phyloP scores from a whole-genome alignment of 345 rosid species.

The Iberis pinnata region DNA sequence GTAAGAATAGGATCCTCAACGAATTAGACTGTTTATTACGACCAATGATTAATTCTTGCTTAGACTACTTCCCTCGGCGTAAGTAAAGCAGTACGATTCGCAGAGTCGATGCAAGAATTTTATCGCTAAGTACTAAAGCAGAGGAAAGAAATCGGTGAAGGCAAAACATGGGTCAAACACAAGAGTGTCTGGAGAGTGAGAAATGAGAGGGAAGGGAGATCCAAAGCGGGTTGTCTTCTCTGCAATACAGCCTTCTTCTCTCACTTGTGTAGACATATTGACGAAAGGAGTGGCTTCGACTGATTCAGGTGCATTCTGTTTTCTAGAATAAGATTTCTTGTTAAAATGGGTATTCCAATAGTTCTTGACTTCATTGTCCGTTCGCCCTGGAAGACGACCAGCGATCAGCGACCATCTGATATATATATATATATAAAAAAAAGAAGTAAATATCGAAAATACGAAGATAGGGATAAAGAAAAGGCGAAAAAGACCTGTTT shows the following conservation, averaged over 20 bases:
- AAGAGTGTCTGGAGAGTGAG: constrained; percentile 25
- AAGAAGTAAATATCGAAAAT: background rate
- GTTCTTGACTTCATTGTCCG: constrained; percentile 86
- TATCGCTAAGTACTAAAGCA: constrained; percentile 28
- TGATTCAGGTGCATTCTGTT: constrained; percentile 30
- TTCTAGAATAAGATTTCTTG: constrained; percentile 39
- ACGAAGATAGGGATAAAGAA: no score
- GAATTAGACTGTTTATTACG: constrained; percentile 13
- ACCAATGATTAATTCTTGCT: constrained; percentile 25
- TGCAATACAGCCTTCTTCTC: constrained; percentile 20
- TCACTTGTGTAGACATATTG: constrained; percentile 7
- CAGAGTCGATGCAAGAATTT: constrained; percentile 30
- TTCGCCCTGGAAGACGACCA: constrained; percentile 81
- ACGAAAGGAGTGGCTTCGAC: background rate
- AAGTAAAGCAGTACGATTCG: constrained; percentile 2
- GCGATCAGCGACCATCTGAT: constrained; percentile 77
- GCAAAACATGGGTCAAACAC: constrained; percentile 36
- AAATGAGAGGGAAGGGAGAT: constrained; percentile 31
- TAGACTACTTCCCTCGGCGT: constrained; percentile 18
- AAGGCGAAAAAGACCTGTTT: constrained; percentile 40
- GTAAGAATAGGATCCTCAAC: constrained; percentile 3
- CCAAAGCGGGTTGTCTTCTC: constrained; percentile 21
- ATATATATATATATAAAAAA: no score
- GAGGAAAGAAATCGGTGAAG: constrained; percentile 40
- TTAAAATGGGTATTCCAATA: constrained; percentile 90